Evolutionary conservation across 805 yeast genomes (phyloP), one percentile per base, ranked within the genome.

Genomic region (Blastobotrys attinorum): DNA sequence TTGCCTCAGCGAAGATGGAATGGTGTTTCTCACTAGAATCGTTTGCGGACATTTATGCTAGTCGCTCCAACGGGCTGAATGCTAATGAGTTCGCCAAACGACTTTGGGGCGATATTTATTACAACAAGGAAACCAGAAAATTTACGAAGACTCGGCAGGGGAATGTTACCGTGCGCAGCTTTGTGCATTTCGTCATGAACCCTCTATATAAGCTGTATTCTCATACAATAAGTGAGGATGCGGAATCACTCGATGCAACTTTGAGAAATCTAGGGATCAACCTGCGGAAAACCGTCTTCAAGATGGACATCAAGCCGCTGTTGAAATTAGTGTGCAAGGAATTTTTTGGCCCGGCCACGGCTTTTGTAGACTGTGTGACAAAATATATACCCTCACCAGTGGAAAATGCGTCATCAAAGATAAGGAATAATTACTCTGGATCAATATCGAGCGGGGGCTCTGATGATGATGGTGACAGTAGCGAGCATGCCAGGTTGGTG

Each of bases 131-230:
- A 0, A 51, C 64, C 1, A 70, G 75, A 7, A 71, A 64, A 42
- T 81, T 87, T 51, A 56, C 70, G 0, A 58, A 58, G 0, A 39
- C 64, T 62, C 43, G 44, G 36, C 38, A 58, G 47, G 42, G 51
- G 22, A 56, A 60, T 0, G 38, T 48, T 11, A 25, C 29, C 7
- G 57, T 47, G 46, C 47, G 64, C 33, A 59, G 86, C 1, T 83
- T 90, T 59, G 71, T 73, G 4, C 66, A 70, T 37, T 82, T 87
- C 52, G 70, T 92, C 5, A 63, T 88, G 6, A 77, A 76, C 21
- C 98, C 97, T 2, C 55, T 90, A 10, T 90, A 88, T 64, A 89
- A 90, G 58, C 58, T 89, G 6, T 63, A 80, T 31, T 70, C 86
- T 0, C 70, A 75, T 40, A 69, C 83, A 0, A 56, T 90, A 8